These are phyloP conservation scores for Pugionium dolabratum DNA, from an alignment of 345 rosid genomes.

Conservation along the genomic window DNA sequence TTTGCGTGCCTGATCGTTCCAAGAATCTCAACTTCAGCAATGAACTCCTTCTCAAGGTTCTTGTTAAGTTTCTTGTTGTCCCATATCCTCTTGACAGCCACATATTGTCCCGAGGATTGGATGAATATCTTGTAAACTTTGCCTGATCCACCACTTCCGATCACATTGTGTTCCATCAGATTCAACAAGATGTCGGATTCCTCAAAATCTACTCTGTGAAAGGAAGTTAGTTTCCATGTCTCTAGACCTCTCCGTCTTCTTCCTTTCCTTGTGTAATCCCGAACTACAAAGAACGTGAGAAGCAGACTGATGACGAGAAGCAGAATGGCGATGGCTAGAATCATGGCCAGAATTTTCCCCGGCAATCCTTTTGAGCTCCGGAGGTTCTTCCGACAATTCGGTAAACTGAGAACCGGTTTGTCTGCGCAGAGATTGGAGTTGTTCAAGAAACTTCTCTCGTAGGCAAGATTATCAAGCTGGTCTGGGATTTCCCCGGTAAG, in stretches of 20 bases:
- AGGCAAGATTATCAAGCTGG: too few species aligned
- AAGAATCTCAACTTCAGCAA: conserved; percentile 75
- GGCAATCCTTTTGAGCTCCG: conserved; percentile 43
- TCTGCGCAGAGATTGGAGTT: conserved; percentile 60
- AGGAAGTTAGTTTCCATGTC: too few species aligned
- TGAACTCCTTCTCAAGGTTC: conserved; percentile 68
- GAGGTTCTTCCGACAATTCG: conserved; percentile 47
- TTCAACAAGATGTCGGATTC: too few species aligned
- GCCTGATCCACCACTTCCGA: too few species aligned
- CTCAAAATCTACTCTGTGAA: too few species aligned
- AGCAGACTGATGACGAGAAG: conserved; percentile 43
- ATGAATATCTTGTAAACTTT: conserved; percentile 51
- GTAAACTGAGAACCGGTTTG: conserved; percentile 51
- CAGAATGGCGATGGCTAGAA: conserved; percentile 45
- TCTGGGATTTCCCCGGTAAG: too few species aligned
- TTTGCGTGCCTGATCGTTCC: too few species aligned
- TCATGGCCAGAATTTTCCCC: conserved; percentile 49
- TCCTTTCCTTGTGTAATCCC: too few species aligned
- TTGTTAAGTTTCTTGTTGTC: conserved; percentile 50
- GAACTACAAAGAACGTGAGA: too few species aligned
- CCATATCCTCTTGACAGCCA: conserved; percentile 93
- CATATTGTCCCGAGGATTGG: conserved; percentile 48
- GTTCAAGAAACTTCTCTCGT: too few species aligned
- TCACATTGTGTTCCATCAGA: too few species aligned
- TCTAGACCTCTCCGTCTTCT: too few species aligned